Evolutionary conservation across 2,329 filamentous ascomycete genomes (phyloP), one percentile per base, ranked within the genome.

Genomic region (Scedosporium dehoogii): DNA sequence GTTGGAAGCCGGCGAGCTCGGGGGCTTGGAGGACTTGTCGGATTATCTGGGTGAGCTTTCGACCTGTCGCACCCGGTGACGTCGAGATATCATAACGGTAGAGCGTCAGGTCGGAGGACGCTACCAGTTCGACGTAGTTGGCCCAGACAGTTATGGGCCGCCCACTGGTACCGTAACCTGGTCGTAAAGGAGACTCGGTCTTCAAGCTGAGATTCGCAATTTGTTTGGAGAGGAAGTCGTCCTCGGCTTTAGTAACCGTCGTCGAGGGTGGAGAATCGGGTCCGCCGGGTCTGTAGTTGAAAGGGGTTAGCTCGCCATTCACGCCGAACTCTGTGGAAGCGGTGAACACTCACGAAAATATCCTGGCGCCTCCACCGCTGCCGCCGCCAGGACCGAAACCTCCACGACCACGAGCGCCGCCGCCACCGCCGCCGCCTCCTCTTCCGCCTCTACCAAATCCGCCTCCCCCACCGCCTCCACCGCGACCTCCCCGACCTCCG

Each of bases 51-150:
- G 58, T 44, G 10, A 56, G 59, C 59, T 60, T 59, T 57, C 63
- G 44, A n/a, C 63, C 60, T 4, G 27, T 58, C 41, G 61, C 25
- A 1, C 69, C 53, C 23, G 73, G 68, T 0, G 64, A 67, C 12
- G 78, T 74, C 1, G 74, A 70, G 9, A 84, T 64, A 3, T 72
- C 73, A 68, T 85, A 85, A 63, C 75, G 79, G 68, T 75, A 78
- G 4, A 83, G 63, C 0, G 66, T 64, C 18, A 62, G 25, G 2
- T 72, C 67, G 0, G 71, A 67, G 48, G 74, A 73, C 7, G 79
- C 65, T 5, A 73, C 67, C 59, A 85, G 62, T 1, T 71, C 71
- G 66, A 83, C 84, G 66, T 81, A 85, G 68, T 85, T 85, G 4
- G 81, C 73, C 80, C 81, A 84, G 0, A 85, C 71, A 1, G 72